Conservation (phyloP, 768 basidiomycete genomes). For the Lactarius trivialis region DNA sequence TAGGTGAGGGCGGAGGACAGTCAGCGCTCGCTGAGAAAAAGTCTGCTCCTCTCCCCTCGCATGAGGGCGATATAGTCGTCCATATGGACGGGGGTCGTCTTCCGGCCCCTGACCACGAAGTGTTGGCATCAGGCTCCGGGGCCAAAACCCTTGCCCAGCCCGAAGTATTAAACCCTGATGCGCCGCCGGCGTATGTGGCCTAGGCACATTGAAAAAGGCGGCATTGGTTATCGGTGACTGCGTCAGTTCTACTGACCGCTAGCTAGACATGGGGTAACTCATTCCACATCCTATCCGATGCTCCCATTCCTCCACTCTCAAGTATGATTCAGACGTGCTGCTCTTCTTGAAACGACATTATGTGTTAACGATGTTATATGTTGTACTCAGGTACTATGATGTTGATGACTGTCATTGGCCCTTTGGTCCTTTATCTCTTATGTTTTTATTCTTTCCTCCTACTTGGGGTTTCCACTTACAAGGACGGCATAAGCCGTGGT, state of each 20-base stretch:
- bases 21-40: conserved; percentile 3
- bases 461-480: neutral
- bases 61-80: neutral
- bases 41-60: neutral
- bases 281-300: neutral
- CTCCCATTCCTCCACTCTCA: neutral
- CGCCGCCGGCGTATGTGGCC: conserved; percentile 16
- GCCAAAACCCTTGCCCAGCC: neutral
- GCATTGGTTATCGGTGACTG: neutral
- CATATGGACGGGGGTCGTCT: conserved; percentile 6
- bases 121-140: neutral
- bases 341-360: neutral
- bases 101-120: neutral
- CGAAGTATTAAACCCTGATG: neutral
- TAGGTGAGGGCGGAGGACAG: neutral
- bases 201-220: neutral
- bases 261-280: neutral
- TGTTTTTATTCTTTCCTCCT: neutral
- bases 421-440: neutral
- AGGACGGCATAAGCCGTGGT: neutral
- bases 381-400: neutral
- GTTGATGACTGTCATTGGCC: neutral
- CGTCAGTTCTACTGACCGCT: neutral
- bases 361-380: neutral
- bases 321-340: neutral